phyloP scores from a whole-genome alignment of 805 yeast genomes.

The Saturnispora zaruensis region DNA sequence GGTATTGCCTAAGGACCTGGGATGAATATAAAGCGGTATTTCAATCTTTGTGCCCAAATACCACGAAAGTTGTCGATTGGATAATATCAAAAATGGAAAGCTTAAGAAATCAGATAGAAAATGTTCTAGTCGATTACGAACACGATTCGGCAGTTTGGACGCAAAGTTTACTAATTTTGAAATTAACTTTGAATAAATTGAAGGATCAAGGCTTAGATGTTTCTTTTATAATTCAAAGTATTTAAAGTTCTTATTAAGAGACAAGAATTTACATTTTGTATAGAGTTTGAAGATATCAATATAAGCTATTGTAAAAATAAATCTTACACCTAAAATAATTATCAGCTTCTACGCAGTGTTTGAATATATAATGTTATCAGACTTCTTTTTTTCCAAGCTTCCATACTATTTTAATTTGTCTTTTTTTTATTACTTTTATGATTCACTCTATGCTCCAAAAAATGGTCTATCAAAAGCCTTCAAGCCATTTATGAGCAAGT shows the following conservation, averaged over 20 bases:
- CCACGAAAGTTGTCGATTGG: conserved; percentile 9
- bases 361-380: too few species aligned
- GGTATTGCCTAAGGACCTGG: conserved; percentile 6
- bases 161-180: conserved; percentile 3
- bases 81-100: conserved; percentile 5
- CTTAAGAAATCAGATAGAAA: conserved; percentile 1
- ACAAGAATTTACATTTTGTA: neutral
- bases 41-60: conserved; percentile 6
- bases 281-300: neutral
- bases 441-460: too few species aligned
- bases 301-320: neutral
- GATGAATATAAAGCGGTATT: conserved; percentile 6
- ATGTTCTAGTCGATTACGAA: conserved; percentile 9
- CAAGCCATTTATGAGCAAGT: conserved; percentile 62
- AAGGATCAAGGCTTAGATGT: conserved; percentile 6
- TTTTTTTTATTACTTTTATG: neutral
- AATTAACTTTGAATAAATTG: conserved; percentile 1
- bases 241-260: neutral
- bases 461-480: too few species aligned
- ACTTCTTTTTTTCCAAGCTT: neutral
- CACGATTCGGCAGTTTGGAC: conserved; percentile 4
- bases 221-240: neutral
- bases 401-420: neutral
- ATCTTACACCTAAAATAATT: too few species aligned
- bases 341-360: too few species aligned